phyloP scores from a whole-genome alignment of 257 asterid genomes.

The Nemophila menziesii region DNA sequence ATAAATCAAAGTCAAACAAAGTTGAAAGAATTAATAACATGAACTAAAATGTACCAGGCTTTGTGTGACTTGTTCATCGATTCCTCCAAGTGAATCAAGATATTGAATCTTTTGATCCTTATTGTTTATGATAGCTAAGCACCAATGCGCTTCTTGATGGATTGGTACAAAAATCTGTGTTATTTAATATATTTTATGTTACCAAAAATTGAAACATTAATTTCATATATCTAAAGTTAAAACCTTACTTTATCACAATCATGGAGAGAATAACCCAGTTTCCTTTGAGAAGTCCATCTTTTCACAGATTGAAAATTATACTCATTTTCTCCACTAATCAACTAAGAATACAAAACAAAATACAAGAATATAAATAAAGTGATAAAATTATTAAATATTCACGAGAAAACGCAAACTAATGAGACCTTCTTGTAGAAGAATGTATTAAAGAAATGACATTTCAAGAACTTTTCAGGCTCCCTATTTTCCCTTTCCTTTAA shows the following conservation, averaged over 20 bases:
- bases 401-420: no score
- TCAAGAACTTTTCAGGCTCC: conserved; percentile 69
- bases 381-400: no score
- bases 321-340: conserved; percentile 22
- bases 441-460: conserved; percentile 77
- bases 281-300: conserved; percentile 86
- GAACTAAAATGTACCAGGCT: conserved; percentile 48
- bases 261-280: conserved; percentile 65
- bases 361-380: not conserved
- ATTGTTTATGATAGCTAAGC: conserved; percentile 80
- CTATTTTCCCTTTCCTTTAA: conserved; percentile 87
- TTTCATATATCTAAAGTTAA: not conserved
- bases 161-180: conserved; percentile 85
- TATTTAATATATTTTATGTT: conserved; percentile 4
- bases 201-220: not conserved
- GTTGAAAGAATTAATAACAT: not conserved
- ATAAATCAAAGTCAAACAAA: not conserved
- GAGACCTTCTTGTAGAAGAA: conserved; percentile 92
- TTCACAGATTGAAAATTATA: conserved; percentile 67
- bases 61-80: conserved; percentile 41
- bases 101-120: conserved; percentile 79
- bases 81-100: conserved; percentile 80
- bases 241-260: conserved; percentile 80
- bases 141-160: conserved; percentile 87
- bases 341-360: conserved; percentile 12